These are phyloP conservation scores for Capsicum chinense DNA, from an alignment of 257 asterid genomes.

Conservation along the genomic window DNA sequence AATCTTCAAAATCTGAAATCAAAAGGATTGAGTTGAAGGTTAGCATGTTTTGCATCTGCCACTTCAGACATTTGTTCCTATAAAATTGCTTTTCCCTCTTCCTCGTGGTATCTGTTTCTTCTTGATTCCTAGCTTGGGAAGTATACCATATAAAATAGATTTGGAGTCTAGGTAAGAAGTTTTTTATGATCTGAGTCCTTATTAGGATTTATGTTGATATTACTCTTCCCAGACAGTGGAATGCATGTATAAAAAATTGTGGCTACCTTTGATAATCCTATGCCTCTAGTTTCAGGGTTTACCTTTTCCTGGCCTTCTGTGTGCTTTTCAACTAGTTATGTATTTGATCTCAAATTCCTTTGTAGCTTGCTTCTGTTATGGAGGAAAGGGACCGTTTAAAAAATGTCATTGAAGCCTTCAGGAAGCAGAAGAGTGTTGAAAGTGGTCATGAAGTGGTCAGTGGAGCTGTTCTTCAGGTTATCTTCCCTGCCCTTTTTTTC, in stretches of 20 bases:
- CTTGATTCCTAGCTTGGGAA: conserved; percentile 22
- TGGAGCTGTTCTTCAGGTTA: conserved; percentile 67
- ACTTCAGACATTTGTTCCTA: neutral
- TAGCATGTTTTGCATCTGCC: conserved; percentile 35
- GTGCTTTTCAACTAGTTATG: conserved; percentile 4
- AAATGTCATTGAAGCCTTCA: conserved; percentile 54
- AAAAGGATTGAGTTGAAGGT: conserved; percentile 84
- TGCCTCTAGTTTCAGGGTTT: conserved; percentile 1
- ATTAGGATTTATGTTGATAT: conserved; percentile 4
- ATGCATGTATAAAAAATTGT: neutral
- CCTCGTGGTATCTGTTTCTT: neutral
- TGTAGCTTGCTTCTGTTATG: conserved; percentile 67
- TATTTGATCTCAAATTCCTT: conserved; percentile 35
- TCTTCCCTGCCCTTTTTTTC: conserved; percentile 18
- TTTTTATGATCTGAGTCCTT: neutral
- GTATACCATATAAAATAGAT: neutral
- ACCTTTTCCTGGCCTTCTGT: neutral
- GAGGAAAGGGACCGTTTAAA: conserved; percentile 75
- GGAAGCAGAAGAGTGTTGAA: conserved; percentile 53
- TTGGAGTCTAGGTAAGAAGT: neutral
- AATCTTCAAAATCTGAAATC: conserved; percentile 65
- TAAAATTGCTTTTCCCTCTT: conserved; percentile 11
- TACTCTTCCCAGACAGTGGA: conserved; percentile 6
- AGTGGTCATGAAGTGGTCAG: conserved; percentile 56
- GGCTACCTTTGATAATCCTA: conserved; percentile 24